These are phyloP conservation scores for Corymbia calophylla DNA, from an alignment of 441 rosid species.

Conservation along the genomic window DNA sequence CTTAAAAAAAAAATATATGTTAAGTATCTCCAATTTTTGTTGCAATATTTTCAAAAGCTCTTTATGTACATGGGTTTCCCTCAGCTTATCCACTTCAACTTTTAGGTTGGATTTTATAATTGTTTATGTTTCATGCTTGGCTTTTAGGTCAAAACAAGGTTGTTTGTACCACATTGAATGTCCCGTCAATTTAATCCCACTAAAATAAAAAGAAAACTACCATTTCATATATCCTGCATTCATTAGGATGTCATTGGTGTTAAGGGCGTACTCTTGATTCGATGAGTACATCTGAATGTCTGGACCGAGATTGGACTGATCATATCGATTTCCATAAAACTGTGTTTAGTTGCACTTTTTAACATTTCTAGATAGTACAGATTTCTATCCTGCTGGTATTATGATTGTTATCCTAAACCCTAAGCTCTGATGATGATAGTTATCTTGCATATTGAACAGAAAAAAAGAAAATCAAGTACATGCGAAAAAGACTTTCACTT, in stretches of 20 bases:
- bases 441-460: not conserved
- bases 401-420: not conserved
- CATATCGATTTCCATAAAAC: not conserved
- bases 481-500: not conserved
- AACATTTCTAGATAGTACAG: not conserved
- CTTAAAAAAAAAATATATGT: too few relatives aligned
- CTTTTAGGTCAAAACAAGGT: not conserved
- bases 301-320: not conserved
- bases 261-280: not conserved
- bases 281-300: not conserved
- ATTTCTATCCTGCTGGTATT: not conserved
- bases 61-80: too few relatives aligned
- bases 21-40: too few relatives aligned
- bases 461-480: not conserved
- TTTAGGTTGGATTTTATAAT: not conserved
- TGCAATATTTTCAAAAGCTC: too few relatives aligned
- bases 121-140: not conserved
- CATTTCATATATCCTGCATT: not conserved
- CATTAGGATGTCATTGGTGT: not conserved
- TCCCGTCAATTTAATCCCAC: not conserved
- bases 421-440: not conserved
- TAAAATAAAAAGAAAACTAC: not conserved
- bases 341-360: not conserved
- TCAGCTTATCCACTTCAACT: not conserved
- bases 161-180: not conserved